These are phyloP conservation scores for Trametes sp. DNA, from an alignment of 1,284 basidiomycete genomes.

Conservation along the genomic window DNA sequence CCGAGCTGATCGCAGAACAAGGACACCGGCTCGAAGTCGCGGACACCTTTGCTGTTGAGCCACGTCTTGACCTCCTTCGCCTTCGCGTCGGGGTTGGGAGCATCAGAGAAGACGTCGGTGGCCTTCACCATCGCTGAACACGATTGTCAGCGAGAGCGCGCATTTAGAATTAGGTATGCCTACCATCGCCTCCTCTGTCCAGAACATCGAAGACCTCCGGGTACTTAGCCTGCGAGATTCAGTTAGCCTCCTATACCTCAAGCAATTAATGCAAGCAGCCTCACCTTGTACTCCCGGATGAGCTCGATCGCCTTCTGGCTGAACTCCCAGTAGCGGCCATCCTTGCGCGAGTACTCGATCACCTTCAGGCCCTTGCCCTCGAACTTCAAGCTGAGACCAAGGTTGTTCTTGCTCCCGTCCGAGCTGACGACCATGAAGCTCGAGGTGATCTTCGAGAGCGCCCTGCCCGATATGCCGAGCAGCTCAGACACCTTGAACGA, in stretches of 20 bases:
- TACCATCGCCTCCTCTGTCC: slow-evolving; percentile 75
- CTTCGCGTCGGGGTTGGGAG: slow-evolving; percentile 67
- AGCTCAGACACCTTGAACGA: slow-evolving; percentile 78
- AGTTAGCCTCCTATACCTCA: not conserved
- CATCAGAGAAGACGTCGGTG: slow-evolving; percentile 73
- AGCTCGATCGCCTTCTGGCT: slow-evolving; percentile 88
- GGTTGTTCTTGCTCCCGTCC: slow-evolving; percentile 85
- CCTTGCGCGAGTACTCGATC: slow-evolving; percentile 91
- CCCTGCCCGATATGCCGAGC: slow-evolving; percentile 76
- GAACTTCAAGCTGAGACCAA: slow-evolving; percentile 96
- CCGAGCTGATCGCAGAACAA: slow-evolving; percentile 92
- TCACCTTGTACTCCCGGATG: slow-evolving; percentile 83
- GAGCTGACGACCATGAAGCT: slow-evolving; percentile 86
- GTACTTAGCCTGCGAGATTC: slow-evolving; percentile 61
- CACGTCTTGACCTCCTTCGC: slow-evolving; percentile 86
- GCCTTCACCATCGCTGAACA: slow-evolving; percentile 75
- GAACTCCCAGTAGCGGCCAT: slow-evolving; percentile 91
- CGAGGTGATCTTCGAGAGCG: slow-evolving; percentile 90
- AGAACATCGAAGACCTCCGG: slow-evolving; percentile 83
- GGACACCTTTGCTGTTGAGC: slow-evolving; percentile 88
- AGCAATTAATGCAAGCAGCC: slow-evolving; percentile 16
- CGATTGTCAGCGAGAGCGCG: not conserved
- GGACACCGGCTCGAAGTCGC: slow-evolving; percentile 92
- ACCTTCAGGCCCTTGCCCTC: slow-evolving; percentile 97
- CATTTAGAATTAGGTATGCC: slow-evolving; percentile 30